phyloP scores from a whole-genome alignment of 2,329 filamentous ascomycete genomes.

The Delphinella strobiligena region DNA sequence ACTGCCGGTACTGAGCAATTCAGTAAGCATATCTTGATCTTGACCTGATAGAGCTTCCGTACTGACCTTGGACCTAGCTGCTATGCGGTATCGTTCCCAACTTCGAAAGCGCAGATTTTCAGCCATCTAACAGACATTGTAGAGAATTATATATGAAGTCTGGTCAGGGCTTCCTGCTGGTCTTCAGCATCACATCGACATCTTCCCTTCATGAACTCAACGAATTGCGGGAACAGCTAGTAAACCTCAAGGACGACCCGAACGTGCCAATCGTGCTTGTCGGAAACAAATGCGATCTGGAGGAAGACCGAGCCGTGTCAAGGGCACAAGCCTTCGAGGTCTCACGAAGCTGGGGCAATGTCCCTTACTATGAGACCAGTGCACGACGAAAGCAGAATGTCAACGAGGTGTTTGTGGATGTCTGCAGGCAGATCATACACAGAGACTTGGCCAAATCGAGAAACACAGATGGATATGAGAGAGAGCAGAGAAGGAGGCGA shows the following conservation, averaged over 20 bases:
- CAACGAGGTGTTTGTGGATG: constrained; percentile 63
- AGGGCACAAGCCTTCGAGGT: constrained; percentile 70
- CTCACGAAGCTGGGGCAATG: constrained; percentile 75
- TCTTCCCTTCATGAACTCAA: constrained; percentile 74
- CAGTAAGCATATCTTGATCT: constrained; percentile 44
- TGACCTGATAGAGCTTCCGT: neutral
- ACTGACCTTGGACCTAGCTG: constrained; percentile 29
- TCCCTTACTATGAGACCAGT: constrained; percentile 84
- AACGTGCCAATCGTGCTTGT: constrained; percentile 74
- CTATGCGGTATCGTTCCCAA: constrained; percentile 50
- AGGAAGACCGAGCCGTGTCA: constrained; percentile 70
- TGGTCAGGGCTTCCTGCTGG: constrained; percentile 79
- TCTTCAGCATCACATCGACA: constrained; percentile 80
- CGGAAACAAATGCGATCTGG: constrained; percentile 82
- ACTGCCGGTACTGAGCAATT: constrained; percentile 89
- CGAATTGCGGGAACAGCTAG: constrained; percentile 76
- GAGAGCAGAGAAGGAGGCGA: constrained; percentile 1
- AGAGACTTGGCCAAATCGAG: constrained; percentile 14
- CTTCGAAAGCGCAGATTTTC: neutral
- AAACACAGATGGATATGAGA: neutral
- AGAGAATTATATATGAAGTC: constrained; percentile 88
- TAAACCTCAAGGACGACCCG: constrained; percentile 72
- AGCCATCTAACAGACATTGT: neutral
- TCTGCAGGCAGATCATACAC: constrained; percentile 26
- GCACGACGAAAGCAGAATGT: constrained; percentile 76